Evolutionary conservation across 352 stramenopile genomes (phyloP).

Genomic region (Phytophthora constricta): DNA sequence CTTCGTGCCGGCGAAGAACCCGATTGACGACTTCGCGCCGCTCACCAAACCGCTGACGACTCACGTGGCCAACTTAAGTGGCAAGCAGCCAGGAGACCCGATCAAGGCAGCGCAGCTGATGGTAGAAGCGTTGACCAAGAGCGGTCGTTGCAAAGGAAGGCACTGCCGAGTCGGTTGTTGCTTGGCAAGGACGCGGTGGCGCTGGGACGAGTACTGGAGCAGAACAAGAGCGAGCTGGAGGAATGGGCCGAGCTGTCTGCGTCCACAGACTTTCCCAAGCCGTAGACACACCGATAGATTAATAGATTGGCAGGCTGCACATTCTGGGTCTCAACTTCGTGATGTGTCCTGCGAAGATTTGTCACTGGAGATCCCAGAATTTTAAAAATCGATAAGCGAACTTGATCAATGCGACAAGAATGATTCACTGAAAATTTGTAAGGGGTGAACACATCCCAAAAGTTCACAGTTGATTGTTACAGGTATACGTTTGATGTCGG

Average conservation of each 20-base stretch:
- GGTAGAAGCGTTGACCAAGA: slow-evolving; percentile 49
- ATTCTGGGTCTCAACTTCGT: background rate
- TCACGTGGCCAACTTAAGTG: slow-evolving; percentile 34
- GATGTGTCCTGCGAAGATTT: slow-evolving; percentile 32
- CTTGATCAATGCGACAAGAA: no score
- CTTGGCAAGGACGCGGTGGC: slow-evolving; percentile 37
- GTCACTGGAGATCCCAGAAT: no score
- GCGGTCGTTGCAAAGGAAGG: slow-evolving; percentile 34
- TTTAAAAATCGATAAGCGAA: no score
- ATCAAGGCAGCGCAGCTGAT: slow-evolving; percentile 36
- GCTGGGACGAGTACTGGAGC: slow-evolving; percentile 27
- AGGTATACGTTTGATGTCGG: no score
- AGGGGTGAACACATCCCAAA: no score
- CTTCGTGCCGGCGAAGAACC: slow-evolving; percentile 21
- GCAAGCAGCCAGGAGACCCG: slow-evolving; percentile 46
- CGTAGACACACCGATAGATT: slow-evolving; percentile 7
- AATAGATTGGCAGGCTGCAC: slow-evolving; percentile 21
- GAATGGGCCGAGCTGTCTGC: slow-evolving; percentile 30
- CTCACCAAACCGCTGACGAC: slow-evolving; percentile 35
- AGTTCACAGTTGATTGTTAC: no score
- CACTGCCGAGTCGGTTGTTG: slow-evolving; percentile 33
- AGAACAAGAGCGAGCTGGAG: slow-evolving; percentile 30
- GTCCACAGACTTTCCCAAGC: slow-evolving; percentile 36
- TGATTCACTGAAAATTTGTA: no score
- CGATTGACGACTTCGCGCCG: slow-evolving; percentile 35